Evolutionary conservation across 208 protist species (phyloP).

Genomic region (Leishmania turanica): DNA sequence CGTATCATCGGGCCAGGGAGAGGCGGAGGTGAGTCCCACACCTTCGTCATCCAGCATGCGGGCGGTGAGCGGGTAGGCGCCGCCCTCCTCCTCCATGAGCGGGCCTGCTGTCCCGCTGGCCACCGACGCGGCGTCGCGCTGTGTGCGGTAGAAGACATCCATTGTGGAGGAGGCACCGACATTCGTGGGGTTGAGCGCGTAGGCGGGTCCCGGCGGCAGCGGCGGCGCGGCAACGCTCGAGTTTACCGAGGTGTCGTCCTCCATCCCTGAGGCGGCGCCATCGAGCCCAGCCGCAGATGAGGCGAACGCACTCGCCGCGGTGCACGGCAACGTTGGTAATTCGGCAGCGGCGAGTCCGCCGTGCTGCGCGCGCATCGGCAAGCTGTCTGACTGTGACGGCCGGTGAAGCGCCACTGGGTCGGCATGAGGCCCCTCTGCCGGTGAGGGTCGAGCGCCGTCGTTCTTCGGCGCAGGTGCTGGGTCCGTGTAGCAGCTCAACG

Average conservation of each 20-base stretch:
- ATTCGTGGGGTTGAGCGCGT: constrained; percentile 20
- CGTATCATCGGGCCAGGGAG: neutral
- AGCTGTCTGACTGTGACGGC: neutral
- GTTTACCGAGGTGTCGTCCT: constrained; percentile 7
- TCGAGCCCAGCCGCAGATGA: constrained; percentile 3
- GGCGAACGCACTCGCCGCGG: neutral
- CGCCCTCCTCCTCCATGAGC: neutral
- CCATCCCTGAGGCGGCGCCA: constrained; percentile 2
- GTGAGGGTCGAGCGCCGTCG: neutral
- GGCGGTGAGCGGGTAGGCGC: neutral
- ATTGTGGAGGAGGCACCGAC: constrained; percentile 22
- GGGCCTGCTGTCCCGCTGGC: neutral
- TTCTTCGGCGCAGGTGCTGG: neutral
- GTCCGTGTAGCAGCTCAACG: neutral
- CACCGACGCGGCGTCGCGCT: neutral
- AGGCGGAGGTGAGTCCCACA: neutral
- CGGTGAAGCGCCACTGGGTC: neutral
- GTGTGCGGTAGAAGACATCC: constrained; percentile 27
- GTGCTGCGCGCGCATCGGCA: neutral
- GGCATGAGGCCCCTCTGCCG: neutral
- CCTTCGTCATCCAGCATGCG: neutral
- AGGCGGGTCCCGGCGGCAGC: constrained; percentile 23
- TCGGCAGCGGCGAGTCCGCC: neutral
- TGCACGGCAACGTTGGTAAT: neutral
- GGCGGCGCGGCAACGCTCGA: constrained; percentile 31